Percentiles rank a stretch among this genome's conserved stretches.
phyloP scores from a whole-genome alignment of 257 asterid genomes.

The Lantana camara region DNA sequence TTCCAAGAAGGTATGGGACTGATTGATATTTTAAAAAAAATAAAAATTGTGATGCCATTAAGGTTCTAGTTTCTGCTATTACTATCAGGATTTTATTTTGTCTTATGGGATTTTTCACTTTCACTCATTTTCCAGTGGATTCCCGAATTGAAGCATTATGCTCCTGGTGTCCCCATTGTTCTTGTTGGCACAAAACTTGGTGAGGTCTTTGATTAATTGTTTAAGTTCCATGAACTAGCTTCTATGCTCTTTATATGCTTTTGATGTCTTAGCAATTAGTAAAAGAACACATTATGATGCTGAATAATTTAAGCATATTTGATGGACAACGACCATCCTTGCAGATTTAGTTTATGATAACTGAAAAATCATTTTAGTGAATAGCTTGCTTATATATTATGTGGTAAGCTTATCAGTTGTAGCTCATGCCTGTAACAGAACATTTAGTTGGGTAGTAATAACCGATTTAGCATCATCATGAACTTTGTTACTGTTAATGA shows the following conservation, averaged over 20 bases:
- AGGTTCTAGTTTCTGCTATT: conserved; percentile 6
- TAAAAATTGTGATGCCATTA: neutral
- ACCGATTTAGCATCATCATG: conserved; percentile 5
- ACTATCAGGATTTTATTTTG: conserved; percentile 1
- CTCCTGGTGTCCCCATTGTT: conserved; percentile 79
- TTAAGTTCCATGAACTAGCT: conserved; percentile 10
- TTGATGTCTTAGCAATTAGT: neutral
- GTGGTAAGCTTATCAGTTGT: neutral
- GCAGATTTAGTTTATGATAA: conserved; percentile 4
- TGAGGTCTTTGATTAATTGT: conserved; percentile 37
- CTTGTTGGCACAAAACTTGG: conserved; percentile 87
- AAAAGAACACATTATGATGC: conserved; percentile 1
- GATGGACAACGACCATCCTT: neutral
- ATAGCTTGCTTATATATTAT: neutral
- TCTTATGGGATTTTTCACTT: conserved; percentile 3
- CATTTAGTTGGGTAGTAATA: conserved; percentile 6
- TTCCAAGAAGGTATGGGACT: conserved; percentile 61
- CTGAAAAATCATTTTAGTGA: neutral
- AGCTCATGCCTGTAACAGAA: neutral
- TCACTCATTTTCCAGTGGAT: conserved; percentile 59
- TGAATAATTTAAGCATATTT: conserved; percentile 19
- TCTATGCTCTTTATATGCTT: neutral
- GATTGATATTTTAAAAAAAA: too few species aligned
- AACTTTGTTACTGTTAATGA: neutral
- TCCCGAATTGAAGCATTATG: conserved; percentile 80